Base-by-base conservation (phyloP, 805 yeast species). In the Wickerhamiella parazyma region DNA sequence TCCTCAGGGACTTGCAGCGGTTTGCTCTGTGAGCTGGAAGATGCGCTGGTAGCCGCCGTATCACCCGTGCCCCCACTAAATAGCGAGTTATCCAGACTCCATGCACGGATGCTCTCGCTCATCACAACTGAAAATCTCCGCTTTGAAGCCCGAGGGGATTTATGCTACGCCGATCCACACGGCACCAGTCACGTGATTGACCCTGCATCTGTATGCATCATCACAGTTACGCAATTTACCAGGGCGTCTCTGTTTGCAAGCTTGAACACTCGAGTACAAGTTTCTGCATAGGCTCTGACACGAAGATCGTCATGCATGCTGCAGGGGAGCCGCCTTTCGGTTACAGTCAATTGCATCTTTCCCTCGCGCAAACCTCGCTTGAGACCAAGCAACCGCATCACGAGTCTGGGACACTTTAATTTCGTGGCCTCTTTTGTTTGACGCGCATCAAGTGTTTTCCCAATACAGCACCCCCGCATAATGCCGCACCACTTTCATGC, bases 61-160 rank as follows among this genome's bases (percentile, higher is more conserved):
- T 26, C 33, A 28, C 31, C 26, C 18, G 20, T 38, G 4, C 8
- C 17, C 12, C 25, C 29, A 16, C 42, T 39, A 21, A 39, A 39
- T 11, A 39, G 31, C 20, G 42, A 39, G 29, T 39, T 39, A 6
- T 31, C 4, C 8, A 18, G n/a, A 19, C 42, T 39, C 42, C 42
- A 39, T 5, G 42, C 42, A n/a, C 36, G 22, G 6, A 31, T 12
- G 36, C 42, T 39, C 16, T 39, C 31, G 10, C 31, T 28, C 31
- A 28, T 28, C 10, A 11, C n/a, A 25, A 9, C 28, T 11, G 9
- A 11, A 25, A 7, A 25, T 4, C n/a, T 25, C 28, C n/a, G n/a
- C n/a, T n/a, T n/a, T n/a, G n/a, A 9, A 11, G 4, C 28, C 4
- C n/a, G 28, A 25, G 28, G n/a, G 28, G 10, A 12, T 12, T 28